Evolutionary conservation across 805 yeast genomes (phyloP), one percentile per base, ranked within the genome.

Genomic region (Ogataea salicorniae): DNA sequence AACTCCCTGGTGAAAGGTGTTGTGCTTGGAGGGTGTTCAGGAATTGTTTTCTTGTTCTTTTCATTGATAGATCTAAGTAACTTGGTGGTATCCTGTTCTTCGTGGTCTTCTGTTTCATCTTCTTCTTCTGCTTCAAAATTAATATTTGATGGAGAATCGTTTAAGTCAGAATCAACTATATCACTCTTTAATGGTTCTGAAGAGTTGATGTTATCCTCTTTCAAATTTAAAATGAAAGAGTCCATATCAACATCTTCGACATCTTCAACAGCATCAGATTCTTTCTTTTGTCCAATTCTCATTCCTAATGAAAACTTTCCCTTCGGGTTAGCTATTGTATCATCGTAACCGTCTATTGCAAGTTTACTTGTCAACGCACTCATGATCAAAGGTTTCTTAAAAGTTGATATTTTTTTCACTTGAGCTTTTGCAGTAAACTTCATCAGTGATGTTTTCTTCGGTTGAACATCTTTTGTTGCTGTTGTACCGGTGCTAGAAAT

Each of bases 1-100:
- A 90, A 84, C 9, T 66, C 54, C 60, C 81, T 87, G 16, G 76
- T 61, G 55, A 89, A 81, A 0, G 81, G 76, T 31, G 69, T 75
- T 42, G 61, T 58, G 37, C 72, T 59, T 53, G 77, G 76, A 49
- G 77, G 76, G 40, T 81, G 70, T 8, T 64, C 55, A 16, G 79
- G 70, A 37, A 83, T 66, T 34, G 72, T 74, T 55, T 84, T 77
- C 45, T 76, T 76, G 55, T 75, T 70, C 55, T 71, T 72, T 43
- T 70, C 76, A 34, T 73, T 64, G 20, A 73, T 66, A 31, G 69
- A 67, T 41, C 73, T 57, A 43, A 73, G 68, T 1, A 72, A 60
- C 18, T 70, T 59, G 5, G 67, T 60, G 11, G 72, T 54, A 37
- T 61, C 67, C 37, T 67, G 66, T 9, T 35, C 50, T 14, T 22